Percentiles rank a stretch among this genome's conserved stretches.
Conservation (phyloP, 1,139 yeast species). For the Kluyveromyces marxianus region DNA sequence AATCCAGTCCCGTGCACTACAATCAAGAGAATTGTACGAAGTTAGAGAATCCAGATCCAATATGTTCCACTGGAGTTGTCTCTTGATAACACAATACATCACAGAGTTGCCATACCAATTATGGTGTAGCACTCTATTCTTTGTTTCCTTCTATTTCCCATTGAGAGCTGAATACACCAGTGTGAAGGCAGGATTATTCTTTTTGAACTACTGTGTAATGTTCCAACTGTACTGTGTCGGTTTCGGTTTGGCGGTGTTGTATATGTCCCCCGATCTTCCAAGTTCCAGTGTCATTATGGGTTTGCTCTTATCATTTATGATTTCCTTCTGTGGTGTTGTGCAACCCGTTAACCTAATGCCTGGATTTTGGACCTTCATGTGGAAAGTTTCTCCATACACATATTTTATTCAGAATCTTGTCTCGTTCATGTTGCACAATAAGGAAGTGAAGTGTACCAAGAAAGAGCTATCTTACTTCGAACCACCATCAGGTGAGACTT, state of each 20-base stretch:
- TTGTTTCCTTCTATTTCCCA: conserved; percentile 52
- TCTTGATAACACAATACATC: conserved; percentile 44
- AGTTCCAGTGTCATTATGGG: conserved; percentile 54
- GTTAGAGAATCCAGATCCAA: conserved; percentile 58
- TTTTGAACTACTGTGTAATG: conserved; percentile 45
- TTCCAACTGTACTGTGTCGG: conserved; percentile 51
- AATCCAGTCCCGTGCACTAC: conserved; percentile 42
- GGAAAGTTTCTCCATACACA: conserved; percentile 62
- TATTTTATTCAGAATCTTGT: conserved; percentile 57
- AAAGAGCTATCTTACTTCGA: conserved; percentile 45
- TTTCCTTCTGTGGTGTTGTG: conserved; percentile 57
- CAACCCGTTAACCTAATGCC: conserved; percentile 53
- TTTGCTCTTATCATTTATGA: conserved; percentile 44
- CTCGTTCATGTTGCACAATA: conserved; percentile 44
- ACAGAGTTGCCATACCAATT: conserved; percentile 52
- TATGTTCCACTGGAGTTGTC: conserved; percentile 57
- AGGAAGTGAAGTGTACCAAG: conserved; percentile 45
- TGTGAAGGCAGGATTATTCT: conserved; percentile 47
- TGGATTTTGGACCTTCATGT: conserved; percentile 72
- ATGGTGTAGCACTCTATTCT: conserved; percentile 45
- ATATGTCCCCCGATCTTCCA: conserved; percentile 54
- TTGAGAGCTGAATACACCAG: conserved; percentile 41
- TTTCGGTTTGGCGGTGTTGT: conserved; percentile 47
- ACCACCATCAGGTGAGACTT: conserved; percentile 56
- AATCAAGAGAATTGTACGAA: conserved; percentile 50